phyloP scores from a whole-genome alignment of 768 basidiomycete species.

The Tylopilus intermedius region DNA sequence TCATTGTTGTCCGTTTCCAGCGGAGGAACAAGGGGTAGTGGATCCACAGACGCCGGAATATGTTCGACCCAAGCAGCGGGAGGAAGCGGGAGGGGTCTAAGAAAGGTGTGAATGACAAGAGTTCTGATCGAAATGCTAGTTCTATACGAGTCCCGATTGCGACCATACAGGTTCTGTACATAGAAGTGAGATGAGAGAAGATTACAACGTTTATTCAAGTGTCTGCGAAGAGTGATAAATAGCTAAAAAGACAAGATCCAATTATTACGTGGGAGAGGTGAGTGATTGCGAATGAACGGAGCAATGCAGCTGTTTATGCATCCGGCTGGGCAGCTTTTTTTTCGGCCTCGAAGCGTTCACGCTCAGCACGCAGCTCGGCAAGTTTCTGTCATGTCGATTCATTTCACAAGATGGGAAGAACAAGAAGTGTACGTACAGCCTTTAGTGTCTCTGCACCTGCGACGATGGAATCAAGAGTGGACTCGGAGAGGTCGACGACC shows the following conservation, averaged over 20 bases:
- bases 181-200: not conserved
- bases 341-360: slow-evolving; percentile 44
- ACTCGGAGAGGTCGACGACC: slow-evolving; percentile 65
- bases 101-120: not conserved
- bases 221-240: not conserved
- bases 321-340: slow-evolving; percentile 27
- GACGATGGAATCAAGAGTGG: slow-evolving; percentile 59
- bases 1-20: slow-evolving; percentile 33
- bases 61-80: slow-evolving; percentile 32
- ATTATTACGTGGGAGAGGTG: slow-evolving; percentile 24
- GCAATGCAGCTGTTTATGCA: slow-evolving; percentile 24
- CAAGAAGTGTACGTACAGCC: slow-evolving; percentile 38
- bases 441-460: slow-evolving; percentile 55
- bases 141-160: not conserved
- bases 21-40: slow-evolving; percentile 67
- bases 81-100: slow-evolving; percentile 15
- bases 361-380: slow-evolving; percentile 23
- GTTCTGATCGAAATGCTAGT: not conserved
- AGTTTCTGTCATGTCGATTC: slow-evolving; percentile 29
- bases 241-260: slow-evolving; percentile 28
- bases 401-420: not conserved
- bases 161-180: not conserved
- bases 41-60: slow-evolving; percentile 59
- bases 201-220: not conserved
- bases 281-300: slow-evolving; percentile 17